Evolutionary conservation across 1,139 yeast genomes (phyloP), one percentile per base, ranked within the genome.

Genomic region (Geotrichum candidum): DNA sequence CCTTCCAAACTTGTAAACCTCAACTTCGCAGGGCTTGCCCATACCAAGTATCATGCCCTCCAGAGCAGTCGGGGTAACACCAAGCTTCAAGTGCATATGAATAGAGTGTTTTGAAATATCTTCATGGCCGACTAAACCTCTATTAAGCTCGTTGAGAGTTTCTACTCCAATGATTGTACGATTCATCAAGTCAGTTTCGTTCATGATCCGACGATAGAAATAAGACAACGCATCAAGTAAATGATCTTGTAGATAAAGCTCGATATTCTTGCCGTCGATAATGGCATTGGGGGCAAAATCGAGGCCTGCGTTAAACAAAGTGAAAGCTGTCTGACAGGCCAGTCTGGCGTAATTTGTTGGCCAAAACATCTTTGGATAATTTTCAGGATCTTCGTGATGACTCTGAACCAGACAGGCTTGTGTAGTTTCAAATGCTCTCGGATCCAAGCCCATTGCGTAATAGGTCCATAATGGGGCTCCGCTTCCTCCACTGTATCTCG

Each of bases 401-500:
- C 86, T 85, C 69, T 89, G 96, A n/a, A 88, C 70, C 23, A 88
- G 75, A 0, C 96, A 90, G 0, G 96, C 95, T 65, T 86, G 87
- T 0, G 92, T 87, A 0, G 66, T 77, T 0, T 80, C 73, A 69
- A 92, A 89, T n/a, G 82, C 74, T 29, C 74, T 77, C 0, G 97
- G 97, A 60, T 92, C 84, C 59, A 92, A 77, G 0, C 97, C 97
- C 2, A 95, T 96, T n/a, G 96, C 95, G 69, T 88, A 87, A n/a
- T 90, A 75, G 0, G 97, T 91, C 98, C 98, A 92, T 74, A 90
- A 69, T 0, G 98, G 97, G 5, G 97, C 96, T 23, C 98, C 98
- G 63, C 92, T 86, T 1, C 98, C 98, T n/a, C 98, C 97, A 22
- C 86, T 79, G 71, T 80, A 89, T 59, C 97, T 78, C 6, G 96